A percentile compares a stretch with the other conserved stretches of the same genome.
phyloP scores from a whole-genome alignment of 2,329 filamentous ascomycete genomes.

The Scortechinia acanthostroma region DNA sequence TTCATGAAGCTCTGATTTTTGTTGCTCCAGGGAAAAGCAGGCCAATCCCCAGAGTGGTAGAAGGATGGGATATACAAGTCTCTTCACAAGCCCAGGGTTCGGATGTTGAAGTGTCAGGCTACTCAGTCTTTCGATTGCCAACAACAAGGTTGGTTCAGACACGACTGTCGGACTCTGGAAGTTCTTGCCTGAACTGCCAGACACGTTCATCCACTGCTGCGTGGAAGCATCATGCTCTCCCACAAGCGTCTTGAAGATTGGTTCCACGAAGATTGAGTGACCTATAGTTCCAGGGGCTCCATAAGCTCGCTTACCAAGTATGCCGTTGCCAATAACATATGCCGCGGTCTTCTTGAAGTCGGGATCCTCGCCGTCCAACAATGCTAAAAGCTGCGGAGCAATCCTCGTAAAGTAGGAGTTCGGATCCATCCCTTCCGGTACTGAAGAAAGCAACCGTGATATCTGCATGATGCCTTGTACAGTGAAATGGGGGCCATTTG shows the following conservation, averaged over 20 bases:
- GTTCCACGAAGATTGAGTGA: constrained; percentile 27
- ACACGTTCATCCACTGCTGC: constrained; percentile 15
- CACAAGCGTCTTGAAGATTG: constrained; percentile 24
- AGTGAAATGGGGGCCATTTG: constrained; percentile 25
- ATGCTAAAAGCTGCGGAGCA: constrained; percentile 24
- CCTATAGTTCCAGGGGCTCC: constrained; percentile 27
- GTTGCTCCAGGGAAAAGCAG: constrained; percentile 21
- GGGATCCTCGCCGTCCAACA: constrained; percentile 26
- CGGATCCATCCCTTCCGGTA: constrained; percentile 24
- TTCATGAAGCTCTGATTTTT: constrained; percentile 13
- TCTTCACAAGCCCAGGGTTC: constrained; percentile 29
- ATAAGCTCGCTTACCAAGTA: constrained; percentile 25
- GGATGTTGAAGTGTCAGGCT: constrained; percentile 26
- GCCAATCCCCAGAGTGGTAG: constrained; percentile 28
- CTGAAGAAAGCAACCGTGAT: constrained; percentile 27
- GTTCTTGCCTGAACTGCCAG: neutral
- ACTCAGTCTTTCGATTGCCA: constrained; percentile 22
- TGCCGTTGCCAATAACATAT: constrained; percentile 30
- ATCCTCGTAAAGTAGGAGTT: constrained; percentile 23
- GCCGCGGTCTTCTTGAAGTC: constrained; percentile 29
- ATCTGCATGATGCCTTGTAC: constrained; percentile 32
- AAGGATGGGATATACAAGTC: constrained; percentile 25
- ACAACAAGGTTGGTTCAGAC: constrained; percentile 12
- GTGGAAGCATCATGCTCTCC: constrained; percentile 15
- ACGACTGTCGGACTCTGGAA: no score